Conservation (phyloP, 306 rosid species). For the Begonia loranthoides region DNA sequence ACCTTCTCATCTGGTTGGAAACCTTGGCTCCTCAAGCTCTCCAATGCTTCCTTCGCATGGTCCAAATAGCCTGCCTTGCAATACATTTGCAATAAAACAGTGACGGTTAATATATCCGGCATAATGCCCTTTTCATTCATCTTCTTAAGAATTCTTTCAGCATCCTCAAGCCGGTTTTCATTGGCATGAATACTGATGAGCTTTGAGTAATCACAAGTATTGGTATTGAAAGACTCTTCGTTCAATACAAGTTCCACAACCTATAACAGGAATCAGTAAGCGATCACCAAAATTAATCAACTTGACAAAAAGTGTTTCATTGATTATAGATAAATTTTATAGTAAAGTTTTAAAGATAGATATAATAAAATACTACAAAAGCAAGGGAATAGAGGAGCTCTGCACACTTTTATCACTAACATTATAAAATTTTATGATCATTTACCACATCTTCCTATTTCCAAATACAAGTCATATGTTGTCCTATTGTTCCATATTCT, state of each 20-base stretch:
- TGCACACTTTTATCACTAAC: too few relatives aligned
- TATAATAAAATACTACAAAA: too few relatives aligned
- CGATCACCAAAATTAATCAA: slow-evolving; percentile 7
- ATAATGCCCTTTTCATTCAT: slow-evolving; percentile 50
- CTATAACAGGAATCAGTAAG: slow-evolving; percentile 30
- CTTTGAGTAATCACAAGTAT: slow-evolving; percentile 54
- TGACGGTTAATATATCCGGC: slow-evolving; percentile 43
- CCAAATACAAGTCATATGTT: too few relatives aligned
- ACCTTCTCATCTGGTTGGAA: slow-evolving; percentile 50
- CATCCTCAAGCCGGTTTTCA: slow-evolving; percentile 45
- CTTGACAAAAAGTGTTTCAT: too few relatives aligned
- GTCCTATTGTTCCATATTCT: too few relatives aligned
- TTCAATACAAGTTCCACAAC: slow-evolving; percentile 59
- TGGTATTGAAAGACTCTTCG: slow-evolving; percentile 69
- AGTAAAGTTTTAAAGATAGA: too few relatives aligned
- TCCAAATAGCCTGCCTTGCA: slow-evolving; percentile 60
- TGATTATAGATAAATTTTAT: too few relatives aligned
- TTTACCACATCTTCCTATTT: too few relatives aligned
- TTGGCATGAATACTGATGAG: slow-evolving; percentile 60
- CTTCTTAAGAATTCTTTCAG: slow-evolving; percentile 59
- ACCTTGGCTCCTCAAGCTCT: slow-evolving; percentile 46
- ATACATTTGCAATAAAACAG: slow-evolving; percentile 59
- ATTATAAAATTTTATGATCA: too few relatives aligned
- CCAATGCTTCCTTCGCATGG: slow-evolving; percentile 47
- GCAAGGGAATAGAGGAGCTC: too few relatives aligned